Evolutionary conservation across 2,329 filamentous ascomycete genomes (phyloP).

Genomic region (Didymella lethalis): DNA sequence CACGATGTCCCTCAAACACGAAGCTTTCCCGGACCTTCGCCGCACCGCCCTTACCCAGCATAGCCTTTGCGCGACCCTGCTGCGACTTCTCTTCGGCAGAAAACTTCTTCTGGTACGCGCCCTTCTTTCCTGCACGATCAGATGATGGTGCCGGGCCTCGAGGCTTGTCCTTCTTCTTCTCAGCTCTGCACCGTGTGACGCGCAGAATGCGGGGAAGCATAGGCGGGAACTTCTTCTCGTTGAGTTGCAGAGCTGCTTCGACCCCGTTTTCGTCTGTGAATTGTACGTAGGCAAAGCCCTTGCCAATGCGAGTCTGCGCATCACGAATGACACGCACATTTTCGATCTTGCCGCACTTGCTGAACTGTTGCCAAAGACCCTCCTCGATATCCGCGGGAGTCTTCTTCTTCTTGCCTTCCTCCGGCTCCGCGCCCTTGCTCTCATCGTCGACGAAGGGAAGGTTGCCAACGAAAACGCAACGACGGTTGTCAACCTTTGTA

Average conservation of each 20-base stretch:
- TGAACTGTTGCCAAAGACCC: conserved; percentile 85
- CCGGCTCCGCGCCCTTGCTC: conserved; percentile 68
- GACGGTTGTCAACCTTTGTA: conserved; percentile 78
- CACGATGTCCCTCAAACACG: conserved; percentile 83
- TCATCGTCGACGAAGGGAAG: conserved; percentile 96
- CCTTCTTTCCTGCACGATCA: conserved; percentile 30
- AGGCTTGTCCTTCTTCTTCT: conserved; percentile 51
- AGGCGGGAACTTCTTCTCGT: conserved; percentile 92
- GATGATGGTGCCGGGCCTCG: conserved; percentile 43
- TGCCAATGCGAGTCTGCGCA: conserved; percentile 87
- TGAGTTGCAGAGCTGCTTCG: conserved; percentile 85
- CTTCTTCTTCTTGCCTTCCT: conserved; percentile 73
- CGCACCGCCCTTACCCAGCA: conserved; percentile 75
- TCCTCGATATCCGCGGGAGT: conserved; percentile 88
- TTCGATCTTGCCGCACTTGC: conserved; percentile 81
- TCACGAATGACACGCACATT: conserved; percentile 93
- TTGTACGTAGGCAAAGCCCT: conserved; percentile 97
- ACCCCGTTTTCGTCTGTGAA: conserved; percentile 88
- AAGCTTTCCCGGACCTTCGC: conserved; percentile 71
- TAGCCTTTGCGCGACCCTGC: conserved; percentile 75
- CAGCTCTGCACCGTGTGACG: conserved; percentile 83
- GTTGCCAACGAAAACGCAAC: conserved; percentile 96
- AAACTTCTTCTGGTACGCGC: conserved; percentile 72
- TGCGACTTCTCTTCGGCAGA: conserved; percentile 74
- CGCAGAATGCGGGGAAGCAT: conserved; percentile 89